Evolutionary conservation across 1,139 yeast genomes (phyloP).

Genomic region (Spathaspora jeffriesii): DNA sequence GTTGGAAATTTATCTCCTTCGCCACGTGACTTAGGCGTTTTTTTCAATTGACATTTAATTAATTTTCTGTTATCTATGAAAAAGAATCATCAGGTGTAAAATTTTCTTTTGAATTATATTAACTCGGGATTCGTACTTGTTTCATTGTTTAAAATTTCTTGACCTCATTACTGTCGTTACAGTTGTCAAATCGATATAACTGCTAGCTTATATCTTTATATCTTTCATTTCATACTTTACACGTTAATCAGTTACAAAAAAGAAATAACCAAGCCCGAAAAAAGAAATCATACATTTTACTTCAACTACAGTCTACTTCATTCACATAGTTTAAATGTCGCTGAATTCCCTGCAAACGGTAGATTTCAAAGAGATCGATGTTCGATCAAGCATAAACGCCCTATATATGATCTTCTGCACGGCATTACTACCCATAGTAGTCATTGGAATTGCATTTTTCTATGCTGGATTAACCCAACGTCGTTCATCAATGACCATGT

Average conservation of each 20-base stretch:
- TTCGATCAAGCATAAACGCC: slow-evolving; percentile 29
- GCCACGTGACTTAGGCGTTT: slow-evolving; percentile 1
- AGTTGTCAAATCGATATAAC: too few species aligned
- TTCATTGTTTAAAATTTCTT: too few species aligned
- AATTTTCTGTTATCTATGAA: not conserved
- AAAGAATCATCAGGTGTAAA: too few species aligned
- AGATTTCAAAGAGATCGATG: slow-evolving; percentile 6
- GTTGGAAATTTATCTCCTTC: not conserved
- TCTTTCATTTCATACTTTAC: too few species aligned
- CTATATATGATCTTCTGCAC: slow-evolving; percentile 41
- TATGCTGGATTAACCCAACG: slow-evolving; percentile 62
- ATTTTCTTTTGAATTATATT: not conserved
- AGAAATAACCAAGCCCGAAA: not conserved
- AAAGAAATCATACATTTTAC: not conserved
- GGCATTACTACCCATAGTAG: slow-evolving; percentile 29
- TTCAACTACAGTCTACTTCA: too few species aligned
- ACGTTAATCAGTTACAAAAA: not conserved
- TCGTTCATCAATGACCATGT: slow-evolving; percentile 55
- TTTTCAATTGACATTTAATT: not conserved
- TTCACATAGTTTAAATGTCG: too few species aligned
- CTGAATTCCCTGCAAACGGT: not conserved
- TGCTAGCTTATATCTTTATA: too few species aligned
- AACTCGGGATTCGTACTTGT: too few species aligned
- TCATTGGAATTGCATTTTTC: slow-evolving; percentile 50
- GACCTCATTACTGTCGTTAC: too few species aligned